phyloP scores from a whole-genome alignment of 2,329 filamentous ascomycete species.

The Cytospora leucostoma region DNA sequence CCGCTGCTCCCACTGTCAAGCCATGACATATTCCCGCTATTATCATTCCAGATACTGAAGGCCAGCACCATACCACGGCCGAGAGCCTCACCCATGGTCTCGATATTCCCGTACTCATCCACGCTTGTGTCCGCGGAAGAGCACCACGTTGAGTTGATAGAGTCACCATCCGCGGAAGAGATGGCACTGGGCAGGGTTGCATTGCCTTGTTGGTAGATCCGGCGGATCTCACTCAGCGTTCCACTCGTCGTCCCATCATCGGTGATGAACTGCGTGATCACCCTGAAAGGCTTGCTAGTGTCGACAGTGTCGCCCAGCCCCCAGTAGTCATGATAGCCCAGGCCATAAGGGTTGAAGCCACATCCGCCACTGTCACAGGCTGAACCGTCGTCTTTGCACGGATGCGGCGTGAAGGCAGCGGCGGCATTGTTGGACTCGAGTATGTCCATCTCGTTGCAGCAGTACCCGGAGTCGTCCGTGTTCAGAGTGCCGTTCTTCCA shows the following conservation, averaged over 20 bases:
- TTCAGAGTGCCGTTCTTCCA: constrained; percentile 45
- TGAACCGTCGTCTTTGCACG: constrained; percentile 48
- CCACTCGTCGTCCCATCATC: constrained; percentile 40
- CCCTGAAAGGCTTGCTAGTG: constrained; percentile 42
- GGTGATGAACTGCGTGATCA: constrained; percentile 49
- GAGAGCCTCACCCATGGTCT: constrained; percentile 43
- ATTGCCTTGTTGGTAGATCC: constrained; percentile 49
- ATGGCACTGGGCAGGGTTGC: constrained; percentile 42
- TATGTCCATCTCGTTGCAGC: constrained; percentile 52
- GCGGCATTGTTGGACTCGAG: constrained; percentile 62
- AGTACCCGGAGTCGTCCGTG: constrained; percentile 46
- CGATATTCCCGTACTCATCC: constrained; percentile 33
- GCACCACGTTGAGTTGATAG: constrained; percentile 54
- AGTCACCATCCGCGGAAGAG: constrained; percentile 29
- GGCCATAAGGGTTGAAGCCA: constrained; percentile 44
- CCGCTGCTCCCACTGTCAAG: constrained; percentile 48
- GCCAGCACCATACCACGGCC: constrained; percentile 47
- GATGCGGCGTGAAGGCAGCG: constrained; percentile 59
- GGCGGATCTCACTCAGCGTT: constrained; percentile 45
- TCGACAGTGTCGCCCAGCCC: constrained; percentile 44
- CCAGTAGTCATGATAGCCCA: constrained; percentile 35
- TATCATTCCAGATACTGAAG: constrained; percentile 52
- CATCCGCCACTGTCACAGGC: constrained; percentile 55
- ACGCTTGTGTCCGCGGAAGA: constrained; percentile 33
- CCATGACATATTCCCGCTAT: constrained; percentile 50